Evolutionary conservation across 2,329 filamentous ascomycete species (phyloP).

Genomic region (Botryotinia globosa): DNA sequence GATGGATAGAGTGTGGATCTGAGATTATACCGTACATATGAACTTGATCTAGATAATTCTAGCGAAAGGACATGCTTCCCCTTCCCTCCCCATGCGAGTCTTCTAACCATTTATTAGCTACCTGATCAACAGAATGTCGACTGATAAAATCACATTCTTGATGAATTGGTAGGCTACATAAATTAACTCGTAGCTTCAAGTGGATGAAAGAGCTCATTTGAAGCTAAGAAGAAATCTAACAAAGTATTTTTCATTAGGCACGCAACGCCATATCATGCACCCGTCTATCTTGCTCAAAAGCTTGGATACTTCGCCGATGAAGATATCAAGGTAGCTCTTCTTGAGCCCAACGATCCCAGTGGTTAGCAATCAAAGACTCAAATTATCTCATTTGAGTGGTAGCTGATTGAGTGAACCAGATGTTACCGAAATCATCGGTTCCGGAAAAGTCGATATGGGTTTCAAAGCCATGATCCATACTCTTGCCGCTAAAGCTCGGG

Average conservation of each 20-base stretch:
- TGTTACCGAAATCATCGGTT: slow-evolving; percentile 78
- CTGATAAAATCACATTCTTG: slow-evolving; percentile 81
- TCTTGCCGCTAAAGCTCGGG: slow-evolving; percentile 71
- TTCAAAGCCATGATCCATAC: slow-evolving; percentile 87
- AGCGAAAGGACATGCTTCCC: slow-evolving; percentile 83
- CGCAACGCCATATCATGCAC: slow-evolving; percentile 77
- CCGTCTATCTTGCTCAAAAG: slow-evolving; percentile 72
- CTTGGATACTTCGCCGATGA: slow-evolving; percentile 74
- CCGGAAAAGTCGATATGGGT: slow-evolving; percentile 71
- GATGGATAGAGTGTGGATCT: slow-evolving; percentile 48
- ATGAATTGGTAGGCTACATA: slow-evolving; percentile 66
- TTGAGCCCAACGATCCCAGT: slow-evolving; percentile 76
- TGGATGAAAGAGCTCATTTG: not conserved
- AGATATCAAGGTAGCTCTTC: slow-evolving; percentile 71
- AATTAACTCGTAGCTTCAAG: not conserved
- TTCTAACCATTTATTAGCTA: slow-evolving; percentile 45
- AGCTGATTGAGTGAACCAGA: slow-evolving; percentile 45
- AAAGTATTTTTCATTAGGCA: slow-evolving; percentile 52
- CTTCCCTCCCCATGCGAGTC: slow-evolving; percentile 32
- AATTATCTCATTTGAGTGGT: not conserved
- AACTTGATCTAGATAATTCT: slow-evolving; percentile 88
- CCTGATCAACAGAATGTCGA: slow-evolving; percentile 56
- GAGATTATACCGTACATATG: slow-evolving; percentile 67
- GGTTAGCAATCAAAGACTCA: slow-evolving; percentile 43
- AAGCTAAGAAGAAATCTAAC: slow-evolving; percentile 34